These are phyloP conservation scores for Lentinus tigrinus DNA, from an alignment of 768 basidiomycete species.

Conservation along the genomic window DNA sequence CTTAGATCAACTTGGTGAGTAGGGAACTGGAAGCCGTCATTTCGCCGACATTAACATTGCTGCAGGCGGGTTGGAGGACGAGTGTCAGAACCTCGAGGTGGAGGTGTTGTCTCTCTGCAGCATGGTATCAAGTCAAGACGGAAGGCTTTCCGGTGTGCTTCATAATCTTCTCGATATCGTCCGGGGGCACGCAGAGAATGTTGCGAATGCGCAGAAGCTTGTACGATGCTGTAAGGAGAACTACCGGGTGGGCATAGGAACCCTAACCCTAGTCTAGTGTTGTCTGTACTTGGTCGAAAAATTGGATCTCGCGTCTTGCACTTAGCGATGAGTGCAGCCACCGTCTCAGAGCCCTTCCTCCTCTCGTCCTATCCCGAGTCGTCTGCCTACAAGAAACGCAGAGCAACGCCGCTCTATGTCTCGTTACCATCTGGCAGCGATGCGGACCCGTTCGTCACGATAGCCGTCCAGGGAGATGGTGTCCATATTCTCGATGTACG, in stretches of 20 bases:
- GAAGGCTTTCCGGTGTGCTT: not conserved
- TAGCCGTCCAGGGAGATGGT: constrained; percentile 72
- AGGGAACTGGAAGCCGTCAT: not conserved
- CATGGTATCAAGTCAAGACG: not conserved
- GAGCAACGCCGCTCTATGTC: constrained; percentile 1
- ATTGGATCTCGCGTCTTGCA: constrained; percentile 7
- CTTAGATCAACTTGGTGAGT: constrained; percentile 15
- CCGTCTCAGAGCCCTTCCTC: constrained; percentile 39
- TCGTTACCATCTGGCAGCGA: constrained; percentile 13
- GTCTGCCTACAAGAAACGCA: constrained; percentile 13
- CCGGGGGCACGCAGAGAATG: not conserved
- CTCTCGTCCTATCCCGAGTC: constrained; percentile 37
- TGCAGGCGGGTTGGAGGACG: constrained; percentile 2
- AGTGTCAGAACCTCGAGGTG: not conserved
- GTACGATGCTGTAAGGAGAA: constrained; percentile 13
- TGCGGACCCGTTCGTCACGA: constrained; percentile 58
- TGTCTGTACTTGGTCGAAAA: constrained; percentile 6
- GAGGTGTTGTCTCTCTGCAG: not conserved
- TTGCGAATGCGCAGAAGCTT: constrained; percentile 1
- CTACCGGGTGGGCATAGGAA: constrained; percentile 5
- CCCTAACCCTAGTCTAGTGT: constrained; percentile 17
- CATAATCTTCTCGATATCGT: not conserved
- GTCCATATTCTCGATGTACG: constrained; percentile 73
- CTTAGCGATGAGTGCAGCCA: constrained; percentile 30
- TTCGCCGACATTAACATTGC: not conserved